Conservation (phyloP, 345 rosid genomes). For the Populus alba region DNA sequence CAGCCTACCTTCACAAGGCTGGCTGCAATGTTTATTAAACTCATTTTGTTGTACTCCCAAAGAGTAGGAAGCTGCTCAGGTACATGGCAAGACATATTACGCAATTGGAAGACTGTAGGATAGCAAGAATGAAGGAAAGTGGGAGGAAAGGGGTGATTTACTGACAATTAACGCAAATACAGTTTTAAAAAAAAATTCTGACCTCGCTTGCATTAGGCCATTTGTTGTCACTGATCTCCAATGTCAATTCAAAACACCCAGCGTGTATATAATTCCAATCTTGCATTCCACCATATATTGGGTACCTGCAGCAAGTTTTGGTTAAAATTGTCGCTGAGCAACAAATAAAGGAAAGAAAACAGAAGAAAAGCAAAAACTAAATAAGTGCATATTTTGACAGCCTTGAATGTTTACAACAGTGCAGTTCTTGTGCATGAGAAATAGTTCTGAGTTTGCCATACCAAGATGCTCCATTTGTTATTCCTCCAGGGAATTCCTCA, state of each 20-base stretch:
- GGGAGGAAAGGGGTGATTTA: neutral
- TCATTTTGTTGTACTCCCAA: slow-evolving; percentile 86
- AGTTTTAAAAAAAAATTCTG: slow-evolving; percentile 14
- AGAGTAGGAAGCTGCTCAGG: slow-evolving; percentile 67
- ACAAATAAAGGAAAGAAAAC: neutral
- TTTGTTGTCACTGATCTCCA: slow-evolving; percentile 88
- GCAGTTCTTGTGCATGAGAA: neutral
- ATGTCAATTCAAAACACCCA: slow-evolving; percentile 92
- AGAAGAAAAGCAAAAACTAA: neutral
- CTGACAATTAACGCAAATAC: neutral
- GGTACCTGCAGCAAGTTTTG: slow-evolving; percentile 64
- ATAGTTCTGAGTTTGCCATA: slow-evolving; percentile 21
- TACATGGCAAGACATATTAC: slow-evolving; percentile 15
- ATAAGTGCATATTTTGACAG: neutral
- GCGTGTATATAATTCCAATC: slow-evolving; percentile 97
- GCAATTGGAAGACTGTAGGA: slow-evolving; percentile 2
- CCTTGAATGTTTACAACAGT: neutral
- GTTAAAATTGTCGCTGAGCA: slow-evolving; percentile 7
- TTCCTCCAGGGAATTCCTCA: slow-evolving; percentile 83
- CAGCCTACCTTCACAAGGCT: slow-evolving; percentile 65
- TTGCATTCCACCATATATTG: slow-evolving; percentile 98
- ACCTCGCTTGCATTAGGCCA: slow-evolving; percentile 95
- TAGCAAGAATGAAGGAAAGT: neutral
- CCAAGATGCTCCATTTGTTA: slow-evolving; percentile 96
- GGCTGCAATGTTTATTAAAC: slow-evolving; percentile 85